Evolutionary conservation across 106 monocot genomes (phyloP), one percentile per base, ranked within the genome.

Genomic region (Triglochin maritima): DNA sequence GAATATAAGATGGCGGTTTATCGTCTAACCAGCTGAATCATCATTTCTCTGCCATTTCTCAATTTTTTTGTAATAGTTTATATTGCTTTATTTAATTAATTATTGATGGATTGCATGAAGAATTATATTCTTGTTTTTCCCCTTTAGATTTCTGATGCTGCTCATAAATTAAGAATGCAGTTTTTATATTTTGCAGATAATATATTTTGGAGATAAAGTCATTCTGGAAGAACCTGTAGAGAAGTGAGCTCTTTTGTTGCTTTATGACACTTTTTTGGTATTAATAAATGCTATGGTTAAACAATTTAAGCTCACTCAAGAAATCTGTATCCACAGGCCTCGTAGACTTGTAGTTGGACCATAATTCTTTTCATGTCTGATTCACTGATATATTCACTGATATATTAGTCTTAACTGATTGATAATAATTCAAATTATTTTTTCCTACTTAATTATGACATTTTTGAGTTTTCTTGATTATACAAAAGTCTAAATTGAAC

Each of bases 211-310:
- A 0, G 86, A 98, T 68, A 86, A 78, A 62, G 77, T 92, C 72
- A 98, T 98, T 77, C 86, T 98, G 45, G 91, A 92, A 67, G 88
- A 98, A 60, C 72, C 90, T 47, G 74, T 98, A 47, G 96, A 91
- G 75, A 84, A 81, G 96, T 92, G 86, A 68, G 70, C 29, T 41
- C 8, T 15, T 50, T 55, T 54, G 55, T 5, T 15, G n/a, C 12
- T 46, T 47, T 4, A 6, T 65, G 6, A 15, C 17, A 11, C n/a
- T 44, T 9, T 46, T 63, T 46, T 45, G 17, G 9, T 10, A 46
- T 6, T 55, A 55, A 12, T 1, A 8, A 12, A 55, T 55, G 55
- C 3, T 63, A 2, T 46, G 11, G 44, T 46, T 46, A 45, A 5
- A 10, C 41, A 63, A 63, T 44, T 63, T 46, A 45, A 13, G 46